Evolutionary conservation across 2,329 filamentous ascomycete species (phyloP), one percentile per base, ranked within the genome.

Genomic region (Chrysoporthe austroafricana): DNA sequence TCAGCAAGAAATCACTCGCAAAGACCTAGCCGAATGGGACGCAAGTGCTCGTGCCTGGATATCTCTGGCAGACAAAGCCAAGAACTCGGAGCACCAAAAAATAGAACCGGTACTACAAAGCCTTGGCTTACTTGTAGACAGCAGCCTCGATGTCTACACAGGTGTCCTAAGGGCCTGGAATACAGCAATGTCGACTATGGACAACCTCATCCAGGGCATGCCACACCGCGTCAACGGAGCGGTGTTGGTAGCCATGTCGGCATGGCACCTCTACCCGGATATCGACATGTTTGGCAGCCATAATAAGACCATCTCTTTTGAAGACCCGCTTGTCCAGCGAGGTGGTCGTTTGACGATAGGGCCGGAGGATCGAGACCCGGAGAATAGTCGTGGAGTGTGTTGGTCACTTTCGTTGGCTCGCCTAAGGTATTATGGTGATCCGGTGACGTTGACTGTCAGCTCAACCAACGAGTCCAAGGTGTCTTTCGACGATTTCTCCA

Each of bases 1-100:
- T 9, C 46, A 50, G 8, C 46, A 50, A n/a, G 46, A 50, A 7
- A 68, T 79, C 42, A 66, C 64, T 1, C 64, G 74, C 46, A 65
- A 71, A 0, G 69, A 80, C 26, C 64, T 81, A 6, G 74, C 74
- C 1, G 64, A 71, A 3, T 81, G 79, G 79, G 79, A 80, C 71
- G 74, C 76, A 1, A 79, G 78, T 63, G 76, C 77, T 0, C 71
- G 79, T 2, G 69, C 79, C 0, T 82, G 79, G 80, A 69, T 81
- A 1, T 69, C 70, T 2, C 73, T 66, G 1, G 79, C 77, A 6
- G 77, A 79, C 60, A 44, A 66, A 6, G 73, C 70, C 16, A 78
- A 70, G 67, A 34, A 14, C 3, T 32, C 36, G 5, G 60, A 78
- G 58, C 73, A 75, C 18, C 74, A 66, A 8, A 74, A 77, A 57